Evolutionary conservation across 306 rosid genomes (phyloP).

Genomic region (Quercus engelmannii): DNA sequence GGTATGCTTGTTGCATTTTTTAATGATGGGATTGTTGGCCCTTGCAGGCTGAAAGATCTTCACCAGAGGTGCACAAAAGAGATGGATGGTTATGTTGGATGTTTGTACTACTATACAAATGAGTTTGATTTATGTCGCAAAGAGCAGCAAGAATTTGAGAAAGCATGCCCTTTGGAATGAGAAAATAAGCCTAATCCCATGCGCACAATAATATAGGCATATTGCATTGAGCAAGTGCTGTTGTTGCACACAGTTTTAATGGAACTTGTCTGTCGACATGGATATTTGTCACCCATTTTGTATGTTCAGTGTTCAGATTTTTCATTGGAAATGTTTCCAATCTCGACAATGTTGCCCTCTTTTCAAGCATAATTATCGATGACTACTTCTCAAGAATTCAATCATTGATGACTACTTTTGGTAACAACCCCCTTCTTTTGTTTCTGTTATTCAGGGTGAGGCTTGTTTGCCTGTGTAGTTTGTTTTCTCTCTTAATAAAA

Average conservation of each 20-base stretch:
- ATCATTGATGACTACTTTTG: not conserved
- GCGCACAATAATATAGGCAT: constrained; percentile 44
- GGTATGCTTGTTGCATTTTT: not conserved
- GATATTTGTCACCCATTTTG: constrained; percentile 17
- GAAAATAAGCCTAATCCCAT: constrained; percentile 7
- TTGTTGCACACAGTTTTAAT: constrained; percentile 28
- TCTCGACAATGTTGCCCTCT: constrained; percentile 19
- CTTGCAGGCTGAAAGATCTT: constrained; percentile 84
- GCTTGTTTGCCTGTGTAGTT: no score
- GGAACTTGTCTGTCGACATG: constrained; percentile 24
- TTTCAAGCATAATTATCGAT: constrained; percentile 21
- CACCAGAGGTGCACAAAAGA: constrained; percentile 89
- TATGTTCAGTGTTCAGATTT: constrained; percentile 25
- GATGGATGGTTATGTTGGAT: constrained; percentile 86
- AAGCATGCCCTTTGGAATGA: constrained; percentile 78
- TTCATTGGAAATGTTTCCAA: constrained; percentile 26
- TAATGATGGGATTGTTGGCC: constrained; percentile 8
- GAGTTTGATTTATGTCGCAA: constrained; percentile 95
- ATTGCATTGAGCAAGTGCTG: constrained; percentile 47
- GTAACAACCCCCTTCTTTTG: no score
- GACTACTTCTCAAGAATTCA: not conserved
- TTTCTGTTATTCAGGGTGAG: no score
- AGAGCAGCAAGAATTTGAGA: constrained; percentile 84
- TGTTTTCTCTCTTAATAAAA: no score
- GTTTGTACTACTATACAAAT: constrained; percentile 93